Base-by-base conservation (phyloP, 768 basidiomycete genomes). In the Tulasnella sp. region DNA sequence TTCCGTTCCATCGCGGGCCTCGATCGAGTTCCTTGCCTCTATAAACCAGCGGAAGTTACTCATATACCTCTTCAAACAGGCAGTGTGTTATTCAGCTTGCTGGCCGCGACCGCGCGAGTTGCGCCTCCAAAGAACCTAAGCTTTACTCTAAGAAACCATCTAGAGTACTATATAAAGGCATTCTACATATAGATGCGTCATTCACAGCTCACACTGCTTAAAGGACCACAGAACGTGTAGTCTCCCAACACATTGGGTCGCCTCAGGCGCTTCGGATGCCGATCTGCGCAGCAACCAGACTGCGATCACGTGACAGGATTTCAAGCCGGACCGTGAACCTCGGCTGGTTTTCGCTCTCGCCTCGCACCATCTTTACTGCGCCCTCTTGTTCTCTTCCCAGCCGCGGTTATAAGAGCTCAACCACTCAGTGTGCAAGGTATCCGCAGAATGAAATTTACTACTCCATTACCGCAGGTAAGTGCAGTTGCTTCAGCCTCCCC, bases 371-470 rank as follows among this genome's bases (percentile, higher is more conserved):
- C 67, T 39, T 38, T 39, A 34, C 67, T 68, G 67, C 67, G 67
- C 25, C 12, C 38, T 34, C 31, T 25, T 34, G 6, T 68, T 17
- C 67, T 68, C 31, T 25, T 25, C 19, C n/a, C 67, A 17, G 31
- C 12, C 67, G 25, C 67, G 25, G 3, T 68, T 17, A 34, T 12
- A 4, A n/a, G 49, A 49, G 4, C n/a, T 49, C 49, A 49, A 49
- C 49, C 49, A 22, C 49, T 3, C 49, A 49, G 49, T 9, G 2
- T n/a, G n/a, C 22, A 49, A n/a, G 22, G 31, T 3, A 1, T 29
- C 14, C 67, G 25, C 11, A 34, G 34, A 15, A 87, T 87, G 86
- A 88, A 88, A 78, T 79, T 88, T 39, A 86, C 84, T 75, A 86
- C 85, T 0, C 87, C 87, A 31, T 80, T 88, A 69, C 87, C 87